Evolutionary conservation across 225 moss, liverwort and hornwort genomes (phyloP).

Genomic region (Polytrichum formosum): DNA sequence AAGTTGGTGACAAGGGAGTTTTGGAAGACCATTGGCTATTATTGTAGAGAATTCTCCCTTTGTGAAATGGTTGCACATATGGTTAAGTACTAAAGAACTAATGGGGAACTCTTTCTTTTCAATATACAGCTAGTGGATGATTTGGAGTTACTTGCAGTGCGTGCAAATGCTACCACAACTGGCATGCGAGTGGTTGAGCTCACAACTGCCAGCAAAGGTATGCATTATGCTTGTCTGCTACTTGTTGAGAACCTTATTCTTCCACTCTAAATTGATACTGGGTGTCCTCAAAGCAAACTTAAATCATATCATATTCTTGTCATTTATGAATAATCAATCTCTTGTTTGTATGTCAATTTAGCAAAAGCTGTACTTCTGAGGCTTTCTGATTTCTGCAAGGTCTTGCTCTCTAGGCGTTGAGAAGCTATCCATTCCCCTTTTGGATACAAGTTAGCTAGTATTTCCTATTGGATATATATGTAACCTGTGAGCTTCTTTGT

Average conservation of each 20-base stretch:
- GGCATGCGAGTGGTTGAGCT: conserved; percentile 75
- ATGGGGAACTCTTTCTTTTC: conserved; percentile 1
- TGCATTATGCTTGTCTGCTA: conserved; percentile 5
- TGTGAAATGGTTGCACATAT: too few relatives aligned
- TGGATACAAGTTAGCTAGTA: conserved; percentile 2
- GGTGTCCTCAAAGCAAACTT: neutral
- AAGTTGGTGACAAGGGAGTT: too few relatives aligned
- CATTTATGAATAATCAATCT: too few relatives aligned
- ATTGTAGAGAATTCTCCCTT: too few relatives aligned
- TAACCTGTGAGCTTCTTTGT: too few relatives aligned
- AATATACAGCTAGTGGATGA: conserved; percentile 81
- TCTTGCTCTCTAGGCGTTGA: too few relatives aligned
- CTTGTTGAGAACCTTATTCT: neutral
- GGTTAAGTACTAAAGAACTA: neutral
- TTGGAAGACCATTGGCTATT: too few relatives aligned
- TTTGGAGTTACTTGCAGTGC: conserved; percentile 83
- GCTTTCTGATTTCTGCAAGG: too few relatives aligned
- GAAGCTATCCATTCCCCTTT: too few relatives aligned
- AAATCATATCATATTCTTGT: neutral
- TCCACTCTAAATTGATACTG: neutral
- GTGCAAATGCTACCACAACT: conserved; percentile 68
- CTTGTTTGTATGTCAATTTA: too few relatives aligned
- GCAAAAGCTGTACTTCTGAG: too few relatives aligned
- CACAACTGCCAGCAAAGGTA: conserved; percentile 53
- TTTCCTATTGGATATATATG: conserved; percentile 2